Base-by-base conservation (phyloP, 352 stramenopile genomes). In the Globisporangium spinosum region DNA sequence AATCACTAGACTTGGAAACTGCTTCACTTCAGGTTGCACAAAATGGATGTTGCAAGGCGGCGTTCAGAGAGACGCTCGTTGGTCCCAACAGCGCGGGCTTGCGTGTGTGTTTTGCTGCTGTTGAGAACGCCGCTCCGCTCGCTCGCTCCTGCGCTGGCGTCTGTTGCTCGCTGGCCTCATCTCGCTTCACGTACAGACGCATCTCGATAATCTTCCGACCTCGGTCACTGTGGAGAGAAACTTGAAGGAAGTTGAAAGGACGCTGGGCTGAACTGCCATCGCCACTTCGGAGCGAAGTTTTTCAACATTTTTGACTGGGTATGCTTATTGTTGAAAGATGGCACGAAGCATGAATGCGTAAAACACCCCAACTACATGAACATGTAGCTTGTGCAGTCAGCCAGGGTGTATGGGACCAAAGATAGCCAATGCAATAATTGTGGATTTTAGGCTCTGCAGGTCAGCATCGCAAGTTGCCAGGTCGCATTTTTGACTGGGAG, bases 201-300 rank as follows among this genome's bases (percentile, higher is more conserved):
- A 23, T 22, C 43, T 51, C 43, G 43, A 56, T 8, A 43, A 17
- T 43, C 55, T 60, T 60, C 55, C 55, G 55, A 43, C 27, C 27
- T 38, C 55, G 17, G 43, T 51, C 43, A 23, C 43, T 51, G 43
- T 51, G 43, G 43, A 51, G 43, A 23, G 43, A 51, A 51, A 25
- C 23, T 38, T 32, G 32, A 27, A 23, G 20, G 47, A 55, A 56
- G 15, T 23, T 9, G 29, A 22, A 43, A 60, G 55, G 55, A 25
- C 17, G 29, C 29, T 8, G 3, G 7, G 29, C 29, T 32, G 40
- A 56, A 17, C 43, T 23, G 43, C 15, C 43, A 22, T 56, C 49
- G n/a, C 43, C 43, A 51, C 43, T 51, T 51, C 10, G 43, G 13
- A 51, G 17, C 17, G 17, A 23, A 22, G 6, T 9, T 23, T 51